Percentiles rank a stretch among this genome's conserved stretches.
Evolutionary conservation across 2,329 filamentous ascomycete genomes (phyloP).

Genomic region (Endothia cerciana): DNA sequence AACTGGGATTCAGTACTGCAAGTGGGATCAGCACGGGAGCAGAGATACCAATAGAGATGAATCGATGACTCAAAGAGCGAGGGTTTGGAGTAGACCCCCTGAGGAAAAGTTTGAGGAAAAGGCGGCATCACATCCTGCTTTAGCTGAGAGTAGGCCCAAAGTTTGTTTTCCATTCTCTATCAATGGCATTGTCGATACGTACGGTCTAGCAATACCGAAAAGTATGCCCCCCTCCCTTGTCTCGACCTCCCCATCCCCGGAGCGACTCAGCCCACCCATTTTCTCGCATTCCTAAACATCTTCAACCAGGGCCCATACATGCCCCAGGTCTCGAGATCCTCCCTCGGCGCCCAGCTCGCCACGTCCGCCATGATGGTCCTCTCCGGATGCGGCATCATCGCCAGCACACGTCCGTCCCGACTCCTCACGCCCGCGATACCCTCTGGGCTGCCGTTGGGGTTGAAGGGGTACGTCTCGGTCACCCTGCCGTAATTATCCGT

Average conservation of each 20-base stretch:
- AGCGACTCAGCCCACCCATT: conserved; percentile 73
- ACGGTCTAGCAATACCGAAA: neutral
- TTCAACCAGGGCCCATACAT: conserved; percentile 84
- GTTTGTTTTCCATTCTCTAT: neutral
- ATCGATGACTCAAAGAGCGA: neutral
- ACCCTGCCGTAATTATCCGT: conserved; percentile 78
- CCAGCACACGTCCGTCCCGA: conserved; percentile 77
- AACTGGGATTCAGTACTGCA: neutral
- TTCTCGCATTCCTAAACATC: conserved; percentile 84
- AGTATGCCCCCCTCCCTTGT: neutral
- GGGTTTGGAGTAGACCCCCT: neutral
- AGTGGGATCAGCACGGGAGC: neutral
- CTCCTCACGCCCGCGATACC: conserved; percentile 82
- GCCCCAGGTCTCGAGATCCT: conserved; percentile 68
- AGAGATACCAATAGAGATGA: conserved; percentile 6
- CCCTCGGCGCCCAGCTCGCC: conserved; percentile 70
- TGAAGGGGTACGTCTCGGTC: conserved; percentile 85
- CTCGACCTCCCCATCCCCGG: neutral
- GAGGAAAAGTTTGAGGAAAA: neutral
- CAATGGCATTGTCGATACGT: neutral
- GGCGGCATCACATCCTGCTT: neutral
- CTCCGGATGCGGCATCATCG: conserved; percentile 94
- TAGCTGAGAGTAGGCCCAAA: neutral
- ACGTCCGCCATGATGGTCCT: conserved; percentile 83
- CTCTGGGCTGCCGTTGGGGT: conserved; percentile 81